phyloP scores from a whole-genome alignment of 805 yeast species.

The Danielia reshetovae region DNA sequence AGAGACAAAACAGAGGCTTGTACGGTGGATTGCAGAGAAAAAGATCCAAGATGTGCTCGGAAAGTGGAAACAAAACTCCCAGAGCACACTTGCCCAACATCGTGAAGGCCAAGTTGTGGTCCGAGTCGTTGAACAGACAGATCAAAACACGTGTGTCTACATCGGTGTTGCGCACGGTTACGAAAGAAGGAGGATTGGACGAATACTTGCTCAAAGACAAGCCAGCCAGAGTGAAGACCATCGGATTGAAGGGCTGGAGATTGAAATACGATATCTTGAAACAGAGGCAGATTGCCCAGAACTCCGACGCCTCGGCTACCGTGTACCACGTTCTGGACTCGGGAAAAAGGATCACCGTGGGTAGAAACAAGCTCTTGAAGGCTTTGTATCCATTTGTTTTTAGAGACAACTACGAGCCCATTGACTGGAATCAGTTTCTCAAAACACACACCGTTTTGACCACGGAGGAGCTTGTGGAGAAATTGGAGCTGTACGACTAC shows the following conservation, averaged over 20 bases:
- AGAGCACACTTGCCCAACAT: slow-evolving; percentile 82
- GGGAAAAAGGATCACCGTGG: slow-evolving; percentile 50
- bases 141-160: slow-evolving; percentile 66
- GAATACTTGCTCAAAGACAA: slow-evolving; percentile 82
- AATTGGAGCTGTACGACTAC: slow-evolving; percentile 42
- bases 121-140: slow-evolving; percentile 63
- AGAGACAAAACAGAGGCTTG: slow-evolving; percentile 82
- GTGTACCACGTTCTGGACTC: slow-evolving; percentile 47
- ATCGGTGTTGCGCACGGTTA: slow-evolving; percentile 78
- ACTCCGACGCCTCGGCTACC: slow-evolving; percentile 30
- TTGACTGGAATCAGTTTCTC: slow-evolving; percentile 48
- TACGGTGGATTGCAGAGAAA: slow-evolving; percentile 85
- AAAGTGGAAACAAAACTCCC: slow-evolving; percentile 67
- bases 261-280: slow-evolving; percentile 70
- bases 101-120: slow-evolving; percentile 72
- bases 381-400: slow-evolving; percentile 50
- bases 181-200: slow-evolving; percentile 94
- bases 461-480: slow-evolving; percentile 46
- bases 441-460: slow-evolving; percentile 40
- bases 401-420: slow-evolving; percentile 38
- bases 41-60: slow-evolving; percentile 75
- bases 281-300: slow-evolving; percentile 36
- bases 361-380: slow-evolving; percentile 60
- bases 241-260: slow-evolving; percentile 92
- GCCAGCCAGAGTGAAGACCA: slow-evolving; percentile 83